Evolutionary conservation across 2,329 filamentous ascomycete species (phyloP), one percentile per base, ranked within the genome.

Genomic region (Xylaria sp.): DNA sequence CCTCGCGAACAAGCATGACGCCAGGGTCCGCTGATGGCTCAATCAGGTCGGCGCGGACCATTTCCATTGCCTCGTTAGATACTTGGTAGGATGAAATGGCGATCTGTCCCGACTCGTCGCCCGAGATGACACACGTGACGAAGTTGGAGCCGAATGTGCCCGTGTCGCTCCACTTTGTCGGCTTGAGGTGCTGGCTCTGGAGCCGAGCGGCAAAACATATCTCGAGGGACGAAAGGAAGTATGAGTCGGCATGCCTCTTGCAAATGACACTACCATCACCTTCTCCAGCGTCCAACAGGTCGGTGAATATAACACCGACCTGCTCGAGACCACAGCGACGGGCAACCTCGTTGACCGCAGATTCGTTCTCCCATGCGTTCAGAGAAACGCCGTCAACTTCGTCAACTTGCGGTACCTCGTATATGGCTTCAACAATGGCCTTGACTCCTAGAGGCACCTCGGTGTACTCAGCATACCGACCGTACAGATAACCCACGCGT

Each of bases 121-220:
- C 93, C n/a, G 91, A 93, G 62, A 99, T 83, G 49, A 99, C 86
- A 74, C 94, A 99, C 0, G 94, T 97, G 52, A 99, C 92, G 73
- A 97, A 97, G 71, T 95, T 94, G 53, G 93, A 97, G 16, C 94
- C 94, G 70, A 97, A 99, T 58, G 84, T 84, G 51, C 93, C 94
- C 2, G 90, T 95, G 69, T 97, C 92, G 72, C 93, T 96, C 93
- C 94, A 99, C 74, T 97, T 97, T 7, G 91, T 94, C 16, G 91
- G 80, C 68, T 95, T 93, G 0, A 93, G 92, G 67, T 96, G 85
- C 69, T 90, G 87, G 6, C 91, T 91, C 75, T 99, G 94, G 62
- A 95, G 82, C 52, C 92, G 85, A 18, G 94, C 88, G 1, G 92
- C 90, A 74, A 97, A 97, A 64, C 86, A 86, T 62, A 97, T 88